Conservation (phyloP, 2,329 filamentous ascomycete genomes). For the Phialophora expanda region DNA sequence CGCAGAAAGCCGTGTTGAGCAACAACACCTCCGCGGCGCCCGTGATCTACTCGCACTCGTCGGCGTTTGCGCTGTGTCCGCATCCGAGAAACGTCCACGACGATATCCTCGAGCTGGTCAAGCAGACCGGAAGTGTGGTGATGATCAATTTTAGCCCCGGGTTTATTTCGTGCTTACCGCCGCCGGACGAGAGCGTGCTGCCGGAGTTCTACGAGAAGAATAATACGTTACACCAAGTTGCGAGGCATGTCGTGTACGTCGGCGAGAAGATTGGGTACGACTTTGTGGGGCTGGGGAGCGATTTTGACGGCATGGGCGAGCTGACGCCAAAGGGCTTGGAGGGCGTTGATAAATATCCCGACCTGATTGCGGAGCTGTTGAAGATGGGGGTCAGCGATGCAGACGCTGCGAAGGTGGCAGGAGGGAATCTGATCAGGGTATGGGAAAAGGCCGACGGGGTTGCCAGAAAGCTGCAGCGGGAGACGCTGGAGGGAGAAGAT, state of each 20-base stretch:
- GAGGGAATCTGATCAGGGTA: slow-evolving; percentile 80
- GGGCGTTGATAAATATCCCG: slow-evolving; percentile 82
- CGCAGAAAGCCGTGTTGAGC: slow-evolving; percentile 80
- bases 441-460: slow-evolving; percentile 80
- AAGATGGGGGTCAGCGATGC: slow-evolving; percentile 73
- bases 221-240: slow-evolving; percentile 77
- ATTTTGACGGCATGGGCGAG: slow-evolving; percentile 73
- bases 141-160: slow-evolving; percentile 90
- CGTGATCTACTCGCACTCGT: slow-evolving; percentile 88
- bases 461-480: slow-evolving; percentile 67
- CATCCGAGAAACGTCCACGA: slow-evolving; percentile 92
- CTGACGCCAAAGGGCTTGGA: slow-evolving; percentile 74
- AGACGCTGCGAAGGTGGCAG: slow-evolving; percentile 76
- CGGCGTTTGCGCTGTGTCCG: slow-evolving; percentile 77
- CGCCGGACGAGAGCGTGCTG: slow-evolving; percentile 65
- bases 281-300: slow-evolving; percentile 84
- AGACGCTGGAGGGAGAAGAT: slow-evolving; percentile 56
- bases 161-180: slow-evolving; percentile 76
- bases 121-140: slow-evolving; percentile 73
- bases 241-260: slow-evolving; percentile 80
- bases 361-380: slow-evolving; percentile 76
- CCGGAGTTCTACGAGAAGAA: slow-evolving; percentile 71
- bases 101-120: slow-evolving; percentile 77
- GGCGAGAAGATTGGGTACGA: slow-evolving; percentile 83
- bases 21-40: slow-evolving; percentile 62